Evolutionary conservation across 371 early-diverging fungal genomes (phyloP).

Genomic region (Rhizopus delemar): DNA sequence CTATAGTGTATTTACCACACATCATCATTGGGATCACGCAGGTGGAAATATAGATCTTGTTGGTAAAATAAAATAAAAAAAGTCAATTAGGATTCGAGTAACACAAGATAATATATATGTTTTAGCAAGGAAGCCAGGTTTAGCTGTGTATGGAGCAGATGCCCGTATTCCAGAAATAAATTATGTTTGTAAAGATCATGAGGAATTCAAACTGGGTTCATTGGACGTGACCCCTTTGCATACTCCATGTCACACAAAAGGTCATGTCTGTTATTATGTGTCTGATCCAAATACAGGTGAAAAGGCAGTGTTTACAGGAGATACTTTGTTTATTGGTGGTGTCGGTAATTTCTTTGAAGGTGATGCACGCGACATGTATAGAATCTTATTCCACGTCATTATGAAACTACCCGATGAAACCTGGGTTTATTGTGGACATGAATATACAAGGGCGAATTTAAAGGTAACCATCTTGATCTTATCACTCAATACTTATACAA

Average conservation of each 20-base stretch:
- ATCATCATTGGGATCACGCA: constrained; percentile 83
- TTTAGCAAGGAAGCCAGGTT: constrained; percentile 61
- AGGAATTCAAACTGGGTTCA: constrained; percentile 75
- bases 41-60: constrained; percentile 70
- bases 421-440: constrained; percentile 81
- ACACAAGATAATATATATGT: constrained; percentile 8
- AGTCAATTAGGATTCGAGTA: constrained; percentile 26
- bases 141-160: constrained; percentile 86
- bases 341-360: constrained; percentile 96
- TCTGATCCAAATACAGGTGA: constrained; percentile 52
- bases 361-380: constrained; percentile 82
- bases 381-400: constrained; percentile 70
- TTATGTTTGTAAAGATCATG: constrained; percentile 71
- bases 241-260: constrained; percentile 90
- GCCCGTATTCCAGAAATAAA: constrained; percentile 85
- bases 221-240: constrained; percentile 66
- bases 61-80: constrained; percentile 6
- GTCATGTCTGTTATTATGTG: constrained; percentile 85
- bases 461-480: constrained; percentile 25
- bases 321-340: constrained; percentile 58
- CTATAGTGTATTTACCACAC: constrained; percentile 69
- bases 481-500: neutral
- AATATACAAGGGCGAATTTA: constrained; percentile 41
- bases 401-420: constrained; percentile 83
- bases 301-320: constrained; percentile 53